phyloP scores from a whole-genome alignment of 306 rosid species.

The Prunus padus region DNA sequence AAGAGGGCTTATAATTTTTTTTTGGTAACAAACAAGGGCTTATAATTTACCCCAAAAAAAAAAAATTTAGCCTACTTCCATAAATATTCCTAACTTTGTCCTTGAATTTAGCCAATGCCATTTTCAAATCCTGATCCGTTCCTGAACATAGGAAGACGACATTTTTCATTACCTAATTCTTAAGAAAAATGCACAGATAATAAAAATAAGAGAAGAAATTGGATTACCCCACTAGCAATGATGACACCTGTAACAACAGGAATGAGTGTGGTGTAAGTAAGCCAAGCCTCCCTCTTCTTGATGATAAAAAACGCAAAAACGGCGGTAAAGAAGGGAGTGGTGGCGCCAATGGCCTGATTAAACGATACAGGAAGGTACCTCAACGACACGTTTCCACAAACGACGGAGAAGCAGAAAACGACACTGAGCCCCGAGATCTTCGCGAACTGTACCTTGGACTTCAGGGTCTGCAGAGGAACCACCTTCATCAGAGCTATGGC shows the following conservation, averaged over 20 bases:
- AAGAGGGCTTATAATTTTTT: too few relatives aligned
- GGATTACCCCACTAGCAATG: slow-evolving; percentile 30
- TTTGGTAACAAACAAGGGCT: too few relatives aligned
- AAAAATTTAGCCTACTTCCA: too few relatives aligned
- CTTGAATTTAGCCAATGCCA: too few relatives aligned
- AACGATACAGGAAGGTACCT: slow-evolving; percentile 31
- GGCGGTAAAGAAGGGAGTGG: slow-evolving; percentile 32
- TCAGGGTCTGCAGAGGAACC: slow-evolving; percentile 19
- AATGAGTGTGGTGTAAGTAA: slow-evolving; percentile 18
- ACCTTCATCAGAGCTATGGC: slow-evolving; percentile 21
- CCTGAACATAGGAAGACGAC: too few relatives aligned
- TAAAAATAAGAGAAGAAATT: neutral
- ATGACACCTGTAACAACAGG: slow-evolving; percentile 32
- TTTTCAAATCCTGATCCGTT: too few relatives aligned
- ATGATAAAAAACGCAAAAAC: slow-evolving; percentile 23
- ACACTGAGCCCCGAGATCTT: slow-evolving; percentile 26
- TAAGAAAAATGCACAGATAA: neutral
- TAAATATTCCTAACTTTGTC: too few relatives aligned
- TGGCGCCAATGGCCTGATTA: slow-evolving; percentile 29
- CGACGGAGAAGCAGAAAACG: slow-evolving; percentile 32
- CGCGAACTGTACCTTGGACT: slow-evolving; percentile 21
- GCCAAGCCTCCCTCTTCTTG: slow-evolving; percentile 25
- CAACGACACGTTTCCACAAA: slow-evolving; percentile 31
- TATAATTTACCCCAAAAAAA: too few relatives aligned
- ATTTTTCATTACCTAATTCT: neutral